Percentiles rank a stretch among this genome's conserved stretches.
Conservation (phyloP, 305 asterid species). For the Striga hermonthica region DNA sequence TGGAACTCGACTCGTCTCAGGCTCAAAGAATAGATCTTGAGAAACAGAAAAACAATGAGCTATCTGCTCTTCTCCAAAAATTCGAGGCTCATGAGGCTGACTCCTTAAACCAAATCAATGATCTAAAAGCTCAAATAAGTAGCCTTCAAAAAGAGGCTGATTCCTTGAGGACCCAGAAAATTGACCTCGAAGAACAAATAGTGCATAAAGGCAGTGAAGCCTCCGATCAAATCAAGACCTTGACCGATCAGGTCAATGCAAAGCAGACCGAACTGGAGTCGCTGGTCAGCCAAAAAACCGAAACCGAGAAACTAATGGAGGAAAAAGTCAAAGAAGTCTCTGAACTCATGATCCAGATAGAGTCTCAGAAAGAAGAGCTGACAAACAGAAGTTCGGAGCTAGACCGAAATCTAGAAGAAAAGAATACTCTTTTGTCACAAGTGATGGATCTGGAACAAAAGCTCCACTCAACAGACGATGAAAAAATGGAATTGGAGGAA, state of each 20-base stretch:
- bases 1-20: constrained; percentile 56
- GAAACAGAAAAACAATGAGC: constrained; percentile 55
- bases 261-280: constrained; percentile 53
- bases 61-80: constrained; percentile 49
- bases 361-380: constrained; percentile 50
- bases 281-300: constrained; percentile 41
- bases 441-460: constrained; percentile 45
- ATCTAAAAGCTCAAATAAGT: constrained; percentile 42
- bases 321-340: constrained; percentile 44
- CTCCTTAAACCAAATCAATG: constrained; percentile 45
- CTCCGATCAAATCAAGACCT: constrained; percentile 47
- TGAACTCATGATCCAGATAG: constrained; percentile 45
- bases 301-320: constrained; percentile 46
- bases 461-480: constrained; percentile 36
- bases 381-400: constrained; percentile 47
- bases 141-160: constrained; percentile 52
- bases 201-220: constrained; percentile 41
- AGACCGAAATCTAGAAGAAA: constrained; percentile 48
- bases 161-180: constrained; percentile 45
- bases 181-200: constrained; percentile 53
- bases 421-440: constrained; percentile 40
- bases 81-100: constrained; percentile 59
- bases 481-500: constrained; percentile 46
- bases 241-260: constrained; percentile 37
- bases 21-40: constrained; percentile 53